Conservation (phyloP, 1,139 yeast genomes). For the Blastobotrys indianensis region DNA sequence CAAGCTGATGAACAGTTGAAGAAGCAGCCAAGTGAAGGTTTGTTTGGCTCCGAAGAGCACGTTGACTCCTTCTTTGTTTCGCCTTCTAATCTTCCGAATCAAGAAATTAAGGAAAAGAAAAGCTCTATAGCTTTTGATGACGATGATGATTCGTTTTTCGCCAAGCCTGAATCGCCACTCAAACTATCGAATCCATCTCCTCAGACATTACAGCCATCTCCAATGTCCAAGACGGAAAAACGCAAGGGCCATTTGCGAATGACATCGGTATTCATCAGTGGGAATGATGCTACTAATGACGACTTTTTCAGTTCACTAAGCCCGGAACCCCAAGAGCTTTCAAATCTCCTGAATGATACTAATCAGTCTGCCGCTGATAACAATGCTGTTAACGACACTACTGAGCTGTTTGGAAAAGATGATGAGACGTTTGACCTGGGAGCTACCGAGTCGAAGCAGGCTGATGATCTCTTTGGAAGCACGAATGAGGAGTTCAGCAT, state of each 20-base stretch:
- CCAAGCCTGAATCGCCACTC: too few species aligned
- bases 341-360: conserved; percentile 8
- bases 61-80: too few species aligned
- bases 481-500: conserved; percentile 1
- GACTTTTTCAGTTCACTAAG: conserved; percentile 18
- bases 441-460: neutral
- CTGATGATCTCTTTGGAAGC: neutral
- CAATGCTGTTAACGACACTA: neutral
- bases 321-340: conserved; percentile 5
- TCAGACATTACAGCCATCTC: too few species aligned
- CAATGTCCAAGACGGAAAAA: neutral
- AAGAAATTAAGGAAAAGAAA: too few species aligned
- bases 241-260: conserved; percentile 16
- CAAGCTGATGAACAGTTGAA: too few species aligned
- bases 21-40: too few species aligned
- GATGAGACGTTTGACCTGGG: conserved; percentile 5
- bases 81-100: too few species aligned
- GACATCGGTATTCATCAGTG: conserved; percentile 20
- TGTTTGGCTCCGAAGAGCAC: too few species aligned
- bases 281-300: conserved; percentile 16
- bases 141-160: too few species aligned
- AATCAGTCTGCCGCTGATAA: conserved; percentile 5
- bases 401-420: conserved; percentile 1
- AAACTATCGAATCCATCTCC: too few species aligned
- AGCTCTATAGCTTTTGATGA: too few species aligned